These are phyloP conservation scores for Ascocoryne sarcoides DNA, from an alignment of 2,329 filamentous ascomycete genomes.

Conservation along the genomic window DNA sequence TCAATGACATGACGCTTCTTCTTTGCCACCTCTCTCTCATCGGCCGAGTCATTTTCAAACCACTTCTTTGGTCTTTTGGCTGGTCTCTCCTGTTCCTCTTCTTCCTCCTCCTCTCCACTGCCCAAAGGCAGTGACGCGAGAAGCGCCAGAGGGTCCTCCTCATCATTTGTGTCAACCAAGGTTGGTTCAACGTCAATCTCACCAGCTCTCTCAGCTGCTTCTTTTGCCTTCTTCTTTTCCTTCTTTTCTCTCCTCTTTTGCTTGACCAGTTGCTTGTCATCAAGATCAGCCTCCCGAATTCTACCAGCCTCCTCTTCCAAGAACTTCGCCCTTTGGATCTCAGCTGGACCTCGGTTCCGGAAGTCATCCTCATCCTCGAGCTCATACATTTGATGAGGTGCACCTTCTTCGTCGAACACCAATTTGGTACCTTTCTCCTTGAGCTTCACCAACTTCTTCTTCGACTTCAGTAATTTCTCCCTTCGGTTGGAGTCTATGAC, in stretches of 20 bases:
- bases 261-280: slow-evolving; percentile 74
- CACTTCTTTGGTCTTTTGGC: slow-evolving; percentile 67
- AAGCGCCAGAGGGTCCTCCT: slow-evolving; percentile 48
- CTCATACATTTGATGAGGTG: slow-evolving; percentile 77
- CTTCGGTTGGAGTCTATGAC: slow-evolving; percentile 90
- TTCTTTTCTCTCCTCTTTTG: slow-evolving; percentile 70
- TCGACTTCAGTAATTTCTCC: slow-evolving; percentile 89
- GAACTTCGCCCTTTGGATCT: slow-evolving; percentile 69
- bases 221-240: slow-evolving; percentile 62
- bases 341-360: slow-evolving; percentile 62
- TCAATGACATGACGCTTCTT: slow-evolving; percentile 48
- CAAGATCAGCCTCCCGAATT: slow-evolving; percentile 66
- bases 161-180: slow-evolving; percentile 31
- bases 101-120: slow-evolving; percentile 40
- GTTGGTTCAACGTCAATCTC: slow-evolving; percentile 19
- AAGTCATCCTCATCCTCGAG: slow-evolving; percentile 81
- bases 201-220: slow-evolving; percentile 43
- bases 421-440: slow-evolving; percentile 80
- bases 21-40: slow-evolving; percentile 29
- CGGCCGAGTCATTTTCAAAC: slow-evolving; percentile 32
- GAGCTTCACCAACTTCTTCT: slow-evolving; percentile 88
- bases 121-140: slow-evolving; percentile 48
- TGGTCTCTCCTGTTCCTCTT: slow-evolving; percentile 44
- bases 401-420: slow-evolving; percentile 87
- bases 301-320: slow-evolving; percentile 64